Conservation (phyloP, 805 yeast species). For the Blastobotrys parvus region DNA sequence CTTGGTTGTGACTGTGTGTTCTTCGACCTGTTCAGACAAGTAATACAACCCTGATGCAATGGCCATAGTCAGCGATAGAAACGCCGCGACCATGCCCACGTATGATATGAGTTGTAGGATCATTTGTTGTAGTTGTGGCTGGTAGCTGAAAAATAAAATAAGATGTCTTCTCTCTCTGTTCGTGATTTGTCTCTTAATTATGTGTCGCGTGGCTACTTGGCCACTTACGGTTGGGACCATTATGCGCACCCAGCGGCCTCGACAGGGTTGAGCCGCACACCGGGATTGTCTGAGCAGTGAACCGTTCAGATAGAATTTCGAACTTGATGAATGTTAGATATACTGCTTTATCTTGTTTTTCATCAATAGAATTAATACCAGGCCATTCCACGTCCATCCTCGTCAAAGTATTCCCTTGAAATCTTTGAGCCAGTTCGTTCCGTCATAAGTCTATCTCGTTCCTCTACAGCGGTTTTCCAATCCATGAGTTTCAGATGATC, state of each 20-base stretch:
- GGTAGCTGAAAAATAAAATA: neutral
- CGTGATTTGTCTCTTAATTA: neutral
- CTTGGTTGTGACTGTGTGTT: conserved; percentile 79
- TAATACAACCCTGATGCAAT: conserved; percentile 90
- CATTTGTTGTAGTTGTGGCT: conserved; percentile 39
- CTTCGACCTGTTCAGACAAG: conserved; percentile 87
- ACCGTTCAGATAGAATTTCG: too few relatives aligned
- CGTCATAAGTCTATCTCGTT: neutral
- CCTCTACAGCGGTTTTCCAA: neutral
- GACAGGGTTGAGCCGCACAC: too few relatives aligned
- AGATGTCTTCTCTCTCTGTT: neutral
- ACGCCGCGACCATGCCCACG: conserved; percentile 54
- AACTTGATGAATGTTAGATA: too few relatives aligned
- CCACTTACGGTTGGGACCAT: too few relatives aligned
- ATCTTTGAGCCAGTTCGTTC: too few relatives aligned
- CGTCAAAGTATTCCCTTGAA: too few relatives aligned
- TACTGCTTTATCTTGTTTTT: too few relatives aligned
- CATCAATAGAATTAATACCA: too few relatives aligned
- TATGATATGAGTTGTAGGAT: conserved; percentile 51
- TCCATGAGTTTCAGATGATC: neutral
- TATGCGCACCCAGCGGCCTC: too few relatives aligned
- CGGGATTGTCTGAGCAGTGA: too few relatives aligned
- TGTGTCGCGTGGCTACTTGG: too few relatives aligned
- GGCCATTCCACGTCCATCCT: too few relatives aligned
- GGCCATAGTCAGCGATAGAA: conserved; percentile 37